These are phyloP conservation scores for Plasmodiophora brassicae DNA, from an alignment of 208 protist species.

Conservation along the genomic window DNA sequence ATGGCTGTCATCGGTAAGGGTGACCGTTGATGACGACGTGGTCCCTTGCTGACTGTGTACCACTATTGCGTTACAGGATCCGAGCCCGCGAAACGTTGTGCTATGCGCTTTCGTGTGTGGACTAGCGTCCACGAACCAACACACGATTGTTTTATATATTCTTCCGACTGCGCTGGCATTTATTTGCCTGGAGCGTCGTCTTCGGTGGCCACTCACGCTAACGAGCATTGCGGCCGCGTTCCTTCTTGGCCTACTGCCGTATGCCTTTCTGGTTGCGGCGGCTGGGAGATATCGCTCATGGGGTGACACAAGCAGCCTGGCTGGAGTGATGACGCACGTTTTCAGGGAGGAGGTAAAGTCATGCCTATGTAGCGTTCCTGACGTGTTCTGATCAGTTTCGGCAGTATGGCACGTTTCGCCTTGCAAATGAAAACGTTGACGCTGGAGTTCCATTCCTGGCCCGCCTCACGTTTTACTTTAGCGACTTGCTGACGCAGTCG, in stretches of 20 bases:
- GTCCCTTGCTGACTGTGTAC: too few species aligned
- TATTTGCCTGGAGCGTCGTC: too few species aligned
- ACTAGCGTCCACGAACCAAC: background rate
- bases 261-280: background rate
- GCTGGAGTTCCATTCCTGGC: background rate
- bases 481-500: background rate
- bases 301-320: background rate
- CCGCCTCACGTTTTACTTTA: background rate
- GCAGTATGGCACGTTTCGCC: slow-evolving; percentile 23
- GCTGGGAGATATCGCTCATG: background rate
- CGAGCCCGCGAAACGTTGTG: background rate
- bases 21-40: too few species aligned
- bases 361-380: background rate
- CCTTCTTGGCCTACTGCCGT: background rate
- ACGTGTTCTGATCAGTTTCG: background rate
- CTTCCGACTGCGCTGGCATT: background rate
- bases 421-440: background rate
- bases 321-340: background rate
- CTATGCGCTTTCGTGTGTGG: background rate
- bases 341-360: background rate
- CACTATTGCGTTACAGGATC: too few species aligned
- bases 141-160: background rate
- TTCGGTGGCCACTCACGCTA: too few species aligned
- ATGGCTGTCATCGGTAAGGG: background rate
- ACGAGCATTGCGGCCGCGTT: too few species aligned